Base-by-base conservation (phyloP, 352 stramenopile species). In the Globisporangium irregulare region DNA sequence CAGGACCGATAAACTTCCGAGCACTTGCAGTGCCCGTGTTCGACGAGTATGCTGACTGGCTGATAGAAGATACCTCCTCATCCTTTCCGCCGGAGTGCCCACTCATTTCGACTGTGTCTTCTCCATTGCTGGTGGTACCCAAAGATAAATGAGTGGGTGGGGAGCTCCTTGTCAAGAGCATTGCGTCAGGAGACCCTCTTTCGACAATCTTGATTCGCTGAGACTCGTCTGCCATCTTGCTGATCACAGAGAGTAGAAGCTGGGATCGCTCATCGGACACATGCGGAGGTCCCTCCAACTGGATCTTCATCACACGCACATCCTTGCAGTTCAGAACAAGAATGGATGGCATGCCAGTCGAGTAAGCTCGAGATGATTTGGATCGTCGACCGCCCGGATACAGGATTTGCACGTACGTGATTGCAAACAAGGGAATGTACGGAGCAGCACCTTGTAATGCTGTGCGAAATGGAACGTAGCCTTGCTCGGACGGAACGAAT, bases 241-340 rank as follows among this genome's bases (percentile, higher is more conserved):
- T 75, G 43, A 95, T 90, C 4, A 77, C 73, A 27, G 72, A 56
- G 38, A 80, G 72, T 3, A 95, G 62, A 50, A 69, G 72, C 57
- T 90, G 78, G 5, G 72, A 70, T 27, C 68, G 68, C 25, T 92
- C 86, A 50, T 94, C 81, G 2, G 80, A 81, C n/a, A 82, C 68
- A 18, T 74, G 72, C 5, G 76, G 72, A 2, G 75, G 59, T 0
- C 75, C 84, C 27, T 90, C 82, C 14, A 94, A 38, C 55, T 94
- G 82, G 54, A 95, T 75, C 38, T 82, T 77, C 76, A 95, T 81
- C 25, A 80, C 67, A 3, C 87, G 81, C 4, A 92, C 76, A 66
- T 95, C 87, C 62, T 95, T 95, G 74, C 86, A 95, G n/a, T 69
- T 80, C 22, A 95, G 76, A 2, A 79, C 72, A 9, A 95, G 70